Conservation (phyloP, 768 basidiomycete species). For the Termitomyces sp. region DNA sequence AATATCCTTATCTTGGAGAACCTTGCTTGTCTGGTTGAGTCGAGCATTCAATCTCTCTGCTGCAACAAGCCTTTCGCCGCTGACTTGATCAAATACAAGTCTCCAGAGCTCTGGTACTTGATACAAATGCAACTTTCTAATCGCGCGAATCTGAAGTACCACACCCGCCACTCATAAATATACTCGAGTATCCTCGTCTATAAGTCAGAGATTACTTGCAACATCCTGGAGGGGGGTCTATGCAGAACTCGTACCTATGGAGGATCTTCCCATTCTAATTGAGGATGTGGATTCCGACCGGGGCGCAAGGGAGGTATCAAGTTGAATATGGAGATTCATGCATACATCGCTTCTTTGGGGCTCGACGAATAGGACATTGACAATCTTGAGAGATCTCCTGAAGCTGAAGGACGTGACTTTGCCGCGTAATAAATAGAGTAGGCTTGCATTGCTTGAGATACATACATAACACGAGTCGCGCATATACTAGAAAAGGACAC, state of each 20-base stretch:
- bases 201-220: slow-evolving; percentile 53
- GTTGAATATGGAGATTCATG: slow-evolving; percentile 60
- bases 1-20: not conserved
- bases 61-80: no score
- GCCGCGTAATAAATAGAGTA: no score
- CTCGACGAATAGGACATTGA: slow-evolving; percentile 46
- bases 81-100: no score
- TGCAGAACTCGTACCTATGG: slow-evolving; percentile 46
- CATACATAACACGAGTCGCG: no score
- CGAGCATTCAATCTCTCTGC: no score
- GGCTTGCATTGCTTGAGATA: no score
- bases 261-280: slow-evolving; percentile 47
- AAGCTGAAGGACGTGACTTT: no score
- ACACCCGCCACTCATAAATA: no score
- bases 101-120: no score
- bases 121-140: no score
- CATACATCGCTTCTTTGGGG: slow-evolving; percentile 68
- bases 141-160: no score
- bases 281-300: slow-evolving; percentile 57
- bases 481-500: no score
- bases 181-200: slow-evolving; percentile 57
- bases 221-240: slow-evolving; percentile 51
- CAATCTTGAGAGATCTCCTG: slow-evolving; percentile 35
- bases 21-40: not conserved
- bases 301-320: slow-evolving; percentile 55